Evolutionary conservation across 2,329 filamentous ascomycete species (phyloP), one percentile per base, ranked within the genome.

Genomic region (Remersonia thermophila): DNA sequence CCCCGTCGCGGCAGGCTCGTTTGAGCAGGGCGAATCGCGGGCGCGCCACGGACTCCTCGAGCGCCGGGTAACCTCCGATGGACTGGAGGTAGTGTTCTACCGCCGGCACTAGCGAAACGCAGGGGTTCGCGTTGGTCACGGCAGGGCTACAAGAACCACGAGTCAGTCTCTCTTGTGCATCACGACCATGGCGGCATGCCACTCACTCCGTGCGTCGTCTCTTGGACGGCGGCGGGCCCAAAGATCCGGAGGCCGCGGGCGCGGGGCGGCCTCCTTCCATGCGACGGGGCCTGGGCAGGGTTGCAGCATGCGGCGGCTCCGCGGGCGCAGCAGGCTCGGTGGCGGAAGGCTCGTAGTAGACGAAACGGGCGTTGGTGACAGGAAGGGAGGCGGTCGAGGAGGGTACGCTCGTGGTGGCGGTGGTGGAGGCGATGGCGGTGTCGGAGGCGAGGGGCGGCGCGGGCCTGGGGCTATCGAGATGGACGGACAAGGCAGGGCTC

Each of bases 1-100:
- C 82, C 4, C 65, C 54, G 0, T 51, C 47, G 2, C 43, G 30
- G 44, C 74, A 79, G 1, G 80, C 80, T 16, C 71, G 59, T 17
- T 45, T 49, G 10, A 86, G 57, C 7, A 81, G 61, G n/a, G 52
- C 44, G 25, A 74, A 59, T 20, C 80, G 65, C 16, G 59, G 59
- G 30, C 51, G 20, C 40, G 71, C 71, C 2, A 66, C 48, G 4
- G 47, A 47, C 1, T 27, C 1, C 7, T 33, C 39, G 16, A 51
- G 27, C 33, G 44, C 36, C 53, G 53, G 14, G 53, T 44, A 20
- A 16, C 46, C 46, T 14, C 45, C 46, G 17, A n/a, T 26, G 4
- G 12, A 10, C 7, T 37, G 33, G 13, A 46, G 15, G 33, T 47
- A 30, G 13, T 36, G 26, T 3, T 43, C 33, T 3, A 50, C 33